Base-by-base conservation (phyloP, 345 rosid genomes). In the Arabis alpina region DNA sequence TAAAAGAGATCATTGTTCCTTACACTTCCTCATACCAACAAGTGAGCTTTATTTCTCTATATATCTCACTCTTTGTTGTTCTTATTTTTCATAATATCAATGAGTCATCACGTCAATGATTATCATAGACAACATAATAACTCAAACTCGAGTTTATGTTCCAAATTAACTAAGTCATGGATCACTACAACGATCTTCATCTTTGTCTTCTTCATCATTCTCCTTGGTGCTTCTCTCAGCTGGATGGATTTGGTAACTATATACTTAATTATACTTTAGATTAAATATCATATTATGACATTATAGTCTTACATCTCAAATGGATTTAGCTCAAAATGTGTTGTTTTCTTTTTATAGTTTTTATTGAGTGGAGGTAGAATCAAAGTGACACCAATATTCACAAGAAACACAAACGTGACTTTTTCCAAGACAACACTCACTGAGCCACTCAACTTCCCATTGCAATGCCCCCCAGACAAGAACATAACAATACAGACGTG, bases 401-500 rank as follows among this genome's bases (percentile, higher is more conserved):
- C 71, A 24, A 67, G 54, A 64, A 53, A 47, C 25, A 54, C 55
- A 8, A 41, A 30, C 50, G 8, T 6, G 6, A 13, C 13, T 41
- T 16, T 61, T 32, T 53, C 25, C 36, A 55, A 32, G 32, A 53
- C 10, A 5, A 40, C 61, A 37, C 45, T 8, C 6, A 13, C 40
- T 6, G 42, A n/a, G 51, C 24, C 64, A 48, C 44, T 45, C 4
- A 61, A 51, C 24, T 32, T 42, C 28, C 72, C 76, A 42, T 74
- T 83, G 42, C 61, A 63, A 50, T 83, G 85, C 78, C 40, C 85
- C 0, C 24, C 42, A 43, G 25, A 60, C 15, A n/a, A 72, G 14
- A 56, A 27, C 23, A 40, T 49, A 13, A 52, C 75, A 10, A 57
- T 72, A 11, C 49, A 56, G 51, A 70, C 65, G 56, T 85, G 86